A percentile compares a stretch with the other conserved stretches of the same genome.
Conservation (phyloP, 345 rosid genomes). For the Acer negundo region DNA sequence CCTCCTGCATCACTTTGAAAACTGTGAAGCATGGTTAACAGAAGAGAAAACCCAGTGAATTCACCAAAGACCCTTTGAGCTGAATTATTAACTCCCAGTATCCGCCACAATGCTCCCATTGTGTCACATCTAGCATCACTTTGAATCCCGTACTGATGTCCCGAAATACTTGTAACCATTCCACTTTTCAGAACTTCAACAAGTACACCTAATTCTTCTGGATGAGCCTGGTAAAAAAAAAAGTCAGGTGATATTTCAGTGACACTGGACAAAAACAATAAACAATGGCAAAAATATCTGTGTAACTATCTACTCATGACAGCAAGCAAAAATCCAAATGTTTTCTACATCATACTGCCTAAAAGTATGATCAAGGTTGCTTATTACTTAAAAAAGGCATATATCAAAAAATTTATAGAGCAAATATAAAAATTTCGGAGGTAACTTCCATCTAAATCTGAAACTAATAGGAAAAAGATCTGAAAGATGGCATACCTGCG, state of each 20-base stretch:
- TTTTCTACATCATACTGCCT: background rate
- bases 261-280: slow-evolving; percentile 3
- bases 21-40: slow-evolving; percentile 86
- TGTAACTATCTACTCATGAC: background rate
- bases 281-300: background rate
- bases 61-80: slow-evolving; percentile 95
- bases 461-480: slow-evolving; percentile 12
- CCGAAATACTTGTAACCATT: slow-evolving; percentile 87
- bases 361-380: background rate
- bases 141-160: slow-evolving; percentile 87
- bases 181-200: slow-evolving; percentile 97
- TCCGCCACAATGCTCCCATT: slow-evolving; percentile 97
- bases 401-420: background rate
- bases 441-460: slow-evolving; percentile 6
- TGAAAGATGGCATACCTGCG: slow-evolving; percentile 55
- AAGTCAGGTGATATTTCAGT: slow-evolving; percentile 5
- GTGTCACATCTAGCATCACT: slow-evolving; percentile 95
- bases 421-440: background rate
- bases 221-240: slow-evolving; percentile 65
- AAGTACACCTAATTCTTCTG: slow-evolving; percentile 86
- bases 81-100: slow-evolving; percentile 78
- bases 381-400: background rate
- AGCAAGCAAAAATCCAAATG: slow-evolving; percentile 7
- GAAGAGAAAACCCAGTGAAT: slow-evolving; percentile 96
- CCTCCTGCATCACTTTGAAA: slow-evolving; percentile 72